Percentiles rank a stretch among this genome's conserved stretches.
These are phyloP conservation scores for Nicotiana attenuata DNA, from an alignment of 257 asterid genomes.

Conservation along the genomic window DNA sequence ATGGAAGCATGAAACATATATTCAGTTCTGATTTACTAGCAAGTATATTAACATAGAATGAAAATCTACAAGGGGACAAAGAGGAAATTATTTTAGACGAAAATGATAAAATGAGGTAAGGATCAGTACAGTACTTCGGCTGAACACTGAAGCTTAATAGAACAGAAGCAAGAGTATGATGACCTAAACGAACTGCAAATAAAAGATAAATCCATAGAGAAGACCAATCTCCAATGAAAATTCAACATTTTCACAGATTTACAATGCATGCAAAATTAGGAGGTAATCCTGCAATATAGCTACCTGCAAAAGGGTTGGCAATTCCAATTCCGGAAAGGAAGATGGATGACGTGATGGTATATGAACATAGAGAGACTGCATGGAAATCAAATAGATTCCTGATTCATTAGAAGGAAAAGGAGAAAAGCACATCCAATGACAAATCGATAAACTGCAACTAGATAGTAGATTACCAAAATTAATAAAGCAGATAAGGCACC, in stretches of 20 bases:
- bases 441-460: not conserved
- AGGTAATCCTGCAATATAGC: not conserved
- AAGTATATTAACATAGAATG: not conserved
- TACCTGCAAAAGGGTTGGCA: constrained; percentile 96
- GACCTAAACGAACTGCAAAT: not conserved
- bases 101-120: not conserved
- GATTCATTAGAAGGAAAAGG: not conserved
- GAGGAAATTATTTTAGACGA: not conserved
- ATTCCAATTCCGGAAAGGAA: constrained; percentile 84
- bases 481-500: not conserved
- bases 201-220: not conserved
- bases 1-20: not conserved
- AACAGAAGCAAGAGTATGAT: not conserved
- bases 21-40: not conserved
- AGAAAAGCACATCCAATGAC: not conserved
- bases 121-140: not conserved
- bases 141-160: not conserved
- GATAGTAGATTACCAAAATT: not conserved
- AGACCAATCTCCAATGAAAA: not conserved
- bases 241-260: not conserved
- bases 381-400: constrained; percentile 7
- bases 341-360: constrained; percentile 90
- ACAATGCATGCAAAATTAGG: not conserved
- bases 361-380: constrained; percentile 92
- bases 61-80: not conserved